Evolutionary conservation across 2,329 filamentous ascomycete species (phyloP).

Genomic region (Monosporascus sp.): DNA sequence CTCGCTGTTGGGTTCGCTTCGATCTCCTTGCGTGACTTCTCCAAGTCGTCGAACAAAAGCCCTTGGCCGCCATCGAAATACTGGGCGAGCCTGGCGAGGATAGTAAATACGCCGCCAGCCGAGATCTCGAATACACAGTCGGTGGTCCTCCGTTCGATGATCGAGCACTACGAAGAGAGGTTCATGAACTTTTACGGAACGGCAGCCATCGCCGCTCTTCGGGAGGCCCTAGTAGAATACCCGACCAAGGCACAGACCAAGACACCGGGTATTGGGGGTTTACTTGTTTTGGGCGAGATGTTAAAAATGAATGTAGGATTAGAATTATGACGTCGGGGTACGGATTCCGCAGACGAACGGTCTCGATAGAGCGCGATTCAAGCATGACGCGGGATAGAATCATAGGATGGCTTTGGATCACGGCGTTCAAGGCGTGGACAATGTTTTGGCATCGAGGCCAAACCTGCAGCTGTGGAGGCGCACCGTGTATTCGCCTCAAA

Average conservation of each 20-base stretch:
- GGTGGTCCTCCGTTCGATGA: conserved; percentile 65
- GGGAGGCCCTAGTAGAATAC: conserved; percentile 68
- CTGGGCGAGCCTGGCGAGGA: conserved; percentile 72
- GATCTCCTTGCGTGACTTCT: conserved; percentile 77
- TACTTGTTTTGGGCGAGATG: conserved; percentile 50
- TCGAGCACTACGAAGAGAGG: conserved; percentile 66
- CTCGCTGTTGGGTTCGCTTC: conserved; percentile 80
- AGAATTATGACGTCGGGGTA: conserved; percentile 28
- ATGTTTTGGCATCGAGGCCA: too few species aligned
- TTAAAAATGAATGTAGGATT: conserved; percentile 48
- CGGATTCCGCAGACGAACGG: not conserved
- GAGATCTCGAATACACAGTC: conserved; percentile 71
- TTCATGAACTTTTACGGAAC: conserved; percentile 80
- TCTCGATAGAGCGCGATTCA: too few species aligned
- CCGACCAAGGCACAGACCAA: conserved; percentile 50
- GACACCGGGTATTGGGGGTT: conserved; percentile 44
- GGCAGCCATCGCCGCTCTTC: conserved; percentile 66
- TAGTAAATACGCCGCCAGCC: conserved; percentile 67
- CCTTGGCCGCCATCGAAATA: conserved; percentile 76
- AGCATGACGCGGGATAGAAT: too few species aligned
- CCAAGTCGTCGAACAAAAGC: conserved; percentile 61
- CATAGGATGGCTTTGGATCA: not conserved
- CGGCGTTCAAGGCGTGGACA: not conserved
- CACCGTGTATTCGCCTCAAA: too few species aligned
- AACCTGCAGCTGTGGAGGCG: too few species aligned